A percentile compares a stretch with the other conserved stretches of the same genome.
These are phyloP conservation scores for Fusarium lyarnte DNA, from an alignment of 2,329 filamentous ascomycete genomes.

Conservation along the genomic window DNA sequence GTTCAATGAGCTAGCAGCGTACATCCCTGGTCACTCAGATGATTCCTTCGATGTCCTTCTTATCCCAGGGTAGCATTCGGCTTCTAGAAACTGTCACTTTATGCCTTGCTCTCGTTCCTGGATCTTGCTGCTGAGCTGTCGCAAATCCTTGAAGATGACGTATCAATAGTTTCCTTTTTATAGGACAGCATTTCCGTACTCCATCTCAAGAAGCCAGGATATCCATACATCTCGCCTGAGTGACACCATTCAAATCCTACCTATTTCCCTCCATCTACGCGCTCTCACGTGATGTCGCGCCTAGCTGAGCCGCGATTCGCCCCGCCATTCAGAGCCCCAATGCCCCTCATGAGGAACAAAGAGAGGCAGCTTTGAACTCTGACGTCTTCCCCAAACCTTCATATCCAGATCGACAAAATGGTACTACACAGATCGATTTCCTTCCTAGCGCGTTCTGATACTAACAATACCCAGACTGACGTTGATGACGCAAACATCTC, in stretches of 20 bases:
- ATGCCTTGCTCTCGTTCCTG: background rate
- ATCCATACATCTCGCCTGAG: background rate
- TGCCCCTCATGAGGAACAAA: constrained; percentile 14
- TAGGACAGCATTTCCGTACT: background rate
- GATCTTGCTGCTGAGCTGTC: background rate
- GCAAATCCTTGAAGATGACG: background rate
- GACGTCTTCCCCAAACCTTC: constrained; percentile 1
- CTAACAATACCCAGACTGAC: constrained; percentile 33
- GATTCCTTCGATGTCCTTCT: background rate
- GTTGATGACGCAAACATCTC: constrained; percentile 66
- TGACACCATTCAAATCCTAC: background rate
- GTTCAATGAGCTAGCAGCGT: background rate
- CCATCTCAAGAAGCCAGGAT: background rate
- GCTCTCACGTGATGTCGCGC: constrained; percentile 31
- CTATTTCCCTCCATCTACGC: constrained; percentile 7
- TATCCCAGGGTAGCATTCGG: background rate
- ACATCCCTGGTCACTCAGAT: background rate
- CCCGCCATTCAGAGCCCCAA: background rate
- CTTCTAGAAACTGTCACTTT: background rate
- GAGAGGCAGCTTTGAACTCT: background rate
- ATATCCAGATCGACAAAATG: constrained; percentile 28
- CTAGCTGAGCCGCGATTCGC: background rate
- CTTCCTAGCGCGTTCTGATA: background rate
- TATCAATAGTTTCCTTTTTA: background rate
- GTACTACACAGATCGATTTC: background rate